phyloP scores from a whole-genome alignment of 495 filamentous ascomycete genomes.

The Trichoderma asperelloides region DNA sequence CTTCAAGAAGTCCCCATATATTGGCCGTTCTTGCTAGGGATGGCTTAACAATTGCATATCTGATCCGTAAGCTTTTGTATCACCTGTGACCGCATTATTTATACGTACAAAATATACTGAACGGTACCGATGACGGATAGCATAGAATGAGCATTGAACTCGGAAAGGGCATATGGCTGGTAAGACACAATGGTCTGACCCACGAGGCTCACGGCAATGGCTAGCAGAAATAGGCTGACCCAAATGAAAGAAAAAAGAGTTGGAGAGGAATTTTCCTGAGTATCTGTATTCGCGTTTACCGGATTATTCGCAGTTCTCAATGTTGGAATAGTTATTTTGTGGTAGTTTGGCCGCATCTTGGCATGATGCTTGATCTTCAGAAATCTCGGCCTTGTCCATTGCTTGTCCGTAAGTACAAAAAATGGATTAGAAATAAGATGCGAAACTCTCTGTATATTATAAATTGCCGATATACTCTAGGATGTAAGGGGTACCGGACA shows the following conservation, averaged over 20 bases:
- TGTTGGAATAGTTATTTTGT: not conserved
- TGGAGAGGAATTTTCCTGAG: not conserved
- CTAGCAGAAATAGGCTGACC: not conserved
- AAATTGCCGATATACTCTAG: not conserved
- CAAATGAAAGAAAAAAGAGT: not conserved
- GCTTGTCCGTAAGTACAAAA: not conserved
- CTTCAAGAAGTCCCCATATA: not conserved
- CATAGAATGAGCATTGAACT: not conserved
- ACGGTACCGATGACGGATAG: not conserved
- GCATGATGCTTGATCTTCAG: not conserved
- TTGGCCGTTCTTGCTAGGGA: not conserved
- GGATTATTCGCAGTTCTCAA: no score
- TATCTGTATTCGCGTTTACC: not conserved
- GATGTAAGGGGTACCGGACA: no score
- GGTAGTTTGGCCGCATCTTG: not conserved
- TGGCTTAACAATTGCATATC: not conserved
- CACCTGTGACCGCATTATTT: not conserved
- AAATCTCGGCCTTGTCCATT: not conserved
- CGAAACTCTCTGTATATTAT: not conserved
- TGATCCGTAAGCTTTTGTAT: not conserved
- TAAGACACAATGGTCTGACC: not conserved
- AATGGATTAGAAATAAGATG: not conserved
- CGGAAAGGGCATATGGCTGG: not conserved
- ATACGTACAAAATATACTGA: not conserved
- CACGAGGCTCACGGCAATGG: not conserved